Conservation (phyloP, 202 grass and related monocot species). For the Bolboschoenoplectus hybrid region DNA sequence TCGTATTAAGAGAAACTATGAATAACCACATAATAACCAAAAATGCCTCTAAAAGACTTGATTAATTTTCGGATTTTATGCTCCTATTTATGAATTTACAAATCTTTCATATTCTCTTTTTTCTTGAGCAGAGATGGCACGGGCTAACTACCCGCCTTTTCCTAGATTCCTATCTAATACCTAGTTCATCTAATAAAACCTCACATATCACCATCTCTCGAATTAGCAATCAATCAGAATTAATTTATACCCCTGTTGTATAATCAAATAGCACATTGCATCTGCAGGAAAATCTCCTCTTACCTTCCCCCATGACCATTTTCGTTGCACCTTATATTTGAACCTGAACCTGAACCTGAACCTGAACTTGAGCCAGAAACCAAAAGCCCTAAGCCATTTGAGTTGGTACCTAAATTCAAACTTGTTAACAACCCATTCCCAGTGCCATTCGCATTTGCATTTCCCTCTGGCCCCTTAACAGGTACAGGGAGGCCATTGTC, state of each 20-base stretch:
- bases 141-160: constrained; percentile 16
- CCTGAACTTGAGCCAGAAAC: constrained; percentile 14
- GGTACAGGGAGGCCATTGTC: constrained; percentile 40
- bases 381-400: background rate
- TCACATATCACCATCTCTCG: constrained; percentile 28
- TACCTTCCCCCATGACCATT: constrained; percentile 56
- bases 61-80: constrained; percentile 47
- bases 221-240: constrained; percentile 36
- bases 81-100: constrained; percentile 58
- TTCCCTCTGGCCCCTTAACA: constrained; percentile 40
- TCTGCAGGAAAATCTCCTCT: constrained; percentile 24
- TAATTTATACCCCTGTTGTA: constrained; percentile 24
- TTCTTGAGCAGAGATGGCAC: constrained; percentile 26
- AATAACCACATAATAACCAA: background rate
- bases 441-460: constrained; percentile 32
- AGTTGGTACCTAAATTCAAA: constrained; percentile 17
- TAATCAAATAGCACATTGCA: constrained; percentile 13
- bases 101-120: constrained; percentile 45
- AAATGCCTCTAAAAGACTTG: constrained; percentile 40
- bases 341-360: background rate
- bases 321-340: constrained; percentile 36
- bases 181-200: constrained; percentile 30
- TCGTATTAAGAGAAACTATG: no score
- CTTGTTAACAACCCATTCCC: constrained; percentile 11
- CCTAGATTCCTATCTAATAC: constrained; percentile 21